Conservation (phyloP, 2,329 filamentous ascomycete species). For the Emmonsia crescens region DNA sequence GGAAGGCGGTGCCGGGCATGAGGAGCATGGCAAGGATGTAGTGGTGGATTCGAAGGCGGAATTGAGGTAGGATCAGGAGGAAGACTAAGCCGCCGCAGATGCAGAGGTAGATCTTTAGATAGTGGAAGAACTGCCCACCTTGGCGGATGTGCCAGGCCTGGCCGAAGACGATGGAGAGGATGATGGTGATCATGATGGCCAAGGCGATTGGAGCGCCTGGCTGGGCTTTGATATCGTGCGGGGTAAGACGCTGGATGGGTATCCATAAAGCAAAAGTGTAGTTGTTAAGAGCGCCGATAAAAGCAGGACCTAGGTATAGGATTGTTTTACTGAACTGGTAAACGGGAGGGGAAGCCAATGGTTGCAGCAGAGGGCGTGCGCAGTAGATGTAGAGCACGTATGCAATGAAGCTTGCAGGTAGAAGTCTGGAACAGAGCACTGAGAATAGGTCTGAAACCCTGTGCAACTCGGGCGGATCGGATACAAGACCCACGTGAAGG, state of each 20-base stretch:
- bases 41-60: constrained; percentile 84
- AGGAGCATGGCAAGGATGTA: constrained; percentile 83
- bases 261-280: constrained; percentile 84
- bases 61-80: constrained; percentile 59
- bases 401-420: constrained; percentile 78
- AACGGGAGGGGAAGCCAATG: constrained; percentile 51
- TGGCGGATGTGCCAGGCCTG: constrained; percentile 81
- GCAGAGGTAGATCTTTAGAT: constrained; percentile 65
- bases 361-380: constrained; percentile 57
- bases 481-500: constrained; percentile 80
- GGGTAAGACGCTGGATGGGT: constrained; percentile 82
- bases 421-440: constrained; percentile 64
- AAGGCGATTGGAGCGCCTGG: constrained; percentile 80
- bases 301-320: constrained; percentile 80
- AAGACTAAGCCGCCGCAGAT: constrained; percentile 58
- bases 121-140: constrained; percentile 67
- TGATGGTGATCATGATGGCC: constrained; percentile 60
- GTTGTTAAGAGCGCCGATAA: constrained; percentile 86
- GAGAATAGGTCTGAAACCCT: constrained; percentile 64
- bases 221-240: constrained; percentile 77
- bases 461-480: constrained; percentile 64
- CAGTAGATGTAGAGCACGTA: constrained; percentile 84
- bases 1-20: constrained; percentile 77
- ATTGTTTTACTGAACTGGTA: constrained; percentile 77
- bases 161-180: constrained; percentile 56